Conservation (phyloP, 1,139 yeast species). For the Eremothecium coryli region DNA sequence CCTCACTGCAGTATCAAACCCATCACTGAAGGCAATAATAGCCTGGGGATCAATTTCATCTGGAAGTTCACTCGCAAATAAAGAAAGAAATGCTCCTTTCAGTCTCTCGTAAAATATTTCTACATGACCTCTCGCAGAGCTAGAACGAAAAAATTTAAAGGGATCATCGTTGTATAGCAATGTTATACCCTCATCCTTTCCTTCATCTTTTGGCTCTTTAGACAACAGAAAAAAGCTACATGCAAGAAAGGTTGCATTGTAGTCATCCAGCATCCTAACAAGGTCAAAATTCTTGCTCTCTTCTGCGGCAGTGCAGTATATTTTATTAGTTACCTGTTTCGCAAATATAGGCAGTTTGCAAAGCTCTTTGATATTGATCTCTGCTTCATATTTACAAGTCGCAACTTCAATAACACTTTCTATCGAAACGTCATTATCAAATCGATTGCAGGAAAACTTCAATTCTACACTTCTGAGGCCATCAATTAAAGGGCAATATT, state of each 20-base stretch:
- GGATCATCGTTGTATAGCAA: conserved; percentile 18
- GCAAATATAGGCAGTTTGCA: conserved; percentile 34
- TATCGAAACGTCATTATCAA: conserved; percentile 29
- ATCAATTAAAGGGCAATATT: conserved; percentile 63
- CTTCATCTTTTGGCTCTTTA: not conserved
- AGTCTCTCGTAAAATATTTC: conserved; percentile 12
- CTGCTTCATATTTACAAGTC: conserved; percentile 64
- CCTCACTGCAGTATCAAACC: no score
- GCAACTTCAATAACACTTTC: conserved; percentile 50
- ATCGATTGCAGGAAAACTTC: conserved; percentile 56
- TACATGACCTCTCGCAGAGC: not conserved
- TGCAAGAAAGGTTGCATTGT: not conserved
- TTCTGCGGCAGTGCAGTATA: conserved; percentile 4
- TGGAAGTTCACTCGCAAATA: no score
- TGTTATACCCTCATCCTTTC: not conserved
- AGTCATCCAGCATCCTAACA: not conserved
- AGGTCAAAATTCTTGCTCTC: no score
- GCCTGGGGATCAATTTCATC: no score
- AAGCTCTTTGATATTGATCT: conserved; percentile 48
- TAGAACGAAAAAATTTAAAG: conserved; percentile 3
- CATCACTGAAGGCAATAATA: no score
- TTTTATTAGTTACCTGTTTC: conserved; percentile 10
- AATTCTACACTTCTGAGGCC: conserved; percentile 54
- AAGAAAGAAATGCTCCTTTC: conserved; percentile 15
- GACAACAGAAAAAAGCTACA: not conserved